Percentiles rank a stretch among this genome's conserved stretches.
Evolutionary conservation across 2,329 filamentous ascomycete species (phyloP).

Genomic region (Penicillium sp.): DNA sequence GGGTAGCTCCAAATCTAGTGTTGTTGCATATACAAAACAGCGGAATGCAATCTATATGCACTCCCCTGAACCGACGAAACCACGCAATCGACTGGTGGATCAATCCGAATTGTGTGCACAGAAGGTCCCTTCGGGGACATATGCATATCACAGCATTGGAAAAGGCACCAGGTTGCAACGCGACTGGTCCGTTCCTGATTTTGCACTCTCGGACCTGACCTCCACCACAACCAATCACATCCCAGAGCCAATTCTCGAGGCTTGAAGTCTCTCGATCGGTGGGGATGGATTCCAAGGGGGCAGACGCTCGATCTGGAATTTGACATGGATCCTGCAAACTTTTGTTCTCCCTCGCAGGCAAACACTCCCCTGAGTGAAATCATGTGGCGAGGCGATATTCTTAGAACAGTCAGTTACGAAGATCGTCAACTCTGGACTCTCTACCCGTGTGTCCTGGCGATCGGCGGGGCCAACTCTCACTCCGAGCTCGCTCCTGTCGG

Average conservation of each 20-base stretch:
- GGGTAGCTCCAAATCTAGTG: not conserved
- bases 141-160: conserved; percentile 1
- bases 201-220: not conserved
- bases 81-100: conserved; percentile 1
- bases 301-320: not conserved
- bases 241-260: not conserved
- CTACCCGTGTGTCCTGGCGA: conserved; percentile 7
- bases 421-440: not conserved
- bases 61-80: not conserved
- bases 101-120: not conserved
- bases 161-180: conserved; percentile 4
- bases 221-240: conserved; percentile 7
- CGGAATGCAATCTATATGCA: not conserved
- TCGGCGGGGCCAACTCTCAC: conserved; percentile 3
- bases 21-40: not conserved
- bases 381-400: not conserved
- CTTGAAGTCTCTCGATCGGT: conserved; percentile 3
- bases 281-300: not conserved
- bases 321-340: not conserved
- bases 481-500: not conserved
- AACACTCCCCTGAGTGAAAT: not conserved
- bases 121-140: not conserved
- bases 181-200: conserved; percentile 4
- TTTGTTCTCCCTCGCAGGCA: not conserved
- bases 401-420: not conserved